Base-by-base conservation (phyloP, 129 eudicot species). In the Saussurea involucrata region DNA sequence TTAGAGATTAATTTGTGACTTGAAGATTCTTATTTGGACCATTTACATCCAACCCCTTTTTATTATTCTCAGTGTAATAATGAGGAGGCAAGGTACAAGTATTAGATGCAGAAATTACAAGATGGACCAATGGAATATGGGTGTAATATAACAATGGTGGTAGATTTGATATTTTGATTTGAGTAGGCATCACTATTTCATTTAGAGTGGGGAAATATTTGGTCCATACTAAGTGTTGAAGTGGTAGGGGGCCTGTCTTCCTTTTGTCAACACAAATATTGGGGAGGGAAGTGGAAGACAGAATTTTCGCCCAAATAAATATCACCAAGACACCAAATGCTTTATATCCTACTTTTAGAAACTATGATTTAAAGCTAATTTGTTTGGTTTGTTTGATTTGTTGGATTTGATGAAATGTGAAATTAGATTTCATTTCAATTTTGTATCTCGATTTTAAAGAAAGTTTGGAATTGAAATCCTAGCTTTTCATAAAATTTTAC, bases 121-220 rank as follows among this genome's bases (percentile, higher is more conserved):
- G 25, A 2, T 32, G 46, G 15, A 3, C 24, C 6, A 29, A 28
- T 66, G 12, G 6, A 13, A 6, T 22, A 13, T 66, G 40, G 69
- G 42, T 36, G 42, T 36, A 36, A 36, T 36, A 46, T 13, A 46
- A n/a, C 17, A 68, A 68, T 68, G 72, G 72, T 34, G 55, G 55
- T 34, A 17, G 72, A 68, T 33, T 34, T 68, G 53, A 68, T 33
- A 9, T 68, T 33, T 34, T 68, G 53, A 68, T 33, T 20, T 68
- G 53, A 68, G 53, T 68, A 32, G 72, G 27, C 53, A 32, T 68
- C 72, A 68, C 72, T 68, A 5, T 68, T 33, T 40, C 72, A 68
- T 68, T 68, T 34, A 34, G 55, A 68, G 72, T 68, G 72, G 72
- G 49, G 72, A 68, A 68, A 68, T 49, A 68, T 68, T 68, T 68